These are phyloP conservation scores for Phialocephala subalpina DNA, from an alignment of 2,329 filamentous ascomycete genomes.

Conservation along the genomic window DNA sequence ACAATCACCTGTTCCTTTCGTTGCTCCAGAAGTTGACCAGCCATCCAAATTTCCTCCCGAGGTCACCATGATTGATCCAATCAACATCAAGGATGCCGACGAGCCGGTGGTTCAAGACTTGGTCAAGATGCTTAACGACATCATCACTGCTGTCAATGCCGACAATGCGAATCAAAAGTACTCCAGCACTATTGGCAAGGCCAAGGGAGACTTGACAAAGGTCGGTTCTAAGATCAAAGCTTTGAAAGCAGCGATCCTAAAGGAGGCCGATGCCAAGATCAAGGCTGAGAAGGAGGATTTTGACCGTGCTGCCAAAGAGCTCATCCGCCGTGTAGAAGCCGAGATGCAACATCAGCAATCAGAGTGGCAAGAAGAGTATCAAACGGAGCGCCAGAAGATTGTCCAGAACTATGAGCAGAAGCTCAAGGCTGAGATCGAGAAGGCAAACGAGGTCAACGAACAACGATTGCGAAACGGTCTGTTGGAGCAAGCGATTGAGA, in stretches of 20 bases:
- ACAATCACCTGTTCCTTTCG: slow-evolving; percentile 38
- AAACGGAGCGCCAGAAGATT: slow-evolving; percentile 83
- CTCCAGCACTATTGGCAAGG: slow-evolving; percentile 79
- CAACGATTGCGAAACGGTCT: slow-evolving; percentile 85
- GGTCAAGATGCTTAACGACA: slow-evolving; percentile 93
- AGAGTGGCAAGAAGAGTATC: slow-evolving; percentile 88
- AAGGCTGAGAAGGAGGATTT: slow-evolving; percentile 73
- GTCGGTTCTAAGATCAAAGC: slow-evolving; percentile 81
- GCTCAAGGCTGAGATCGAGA: slow-evolving; percentile 79
- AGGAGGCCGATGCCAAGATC: slow-evolving; percentile 75
- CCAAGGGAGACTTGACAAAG: slow-evolving; percentile 81
- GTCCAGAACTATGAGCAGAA: slow-evolving; percentile 81
- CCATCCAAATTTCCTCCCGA: slow-evolving; percentile 70
- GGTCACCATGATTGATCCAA: slow-evolving; percentile 75
- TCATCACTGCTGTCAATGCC: slow-evolving; percentile 92
- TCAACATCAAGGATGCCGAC: slow-evolving; percentile 76
- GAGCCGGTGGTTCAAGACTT: slow-evolving; percentile 93
- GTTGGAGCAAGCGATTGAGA: slow-evolving; percentile 85
- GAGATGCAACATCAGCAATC: slow-evolving; percentile 83
- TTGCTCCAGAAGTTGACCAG: slow-evolving; percentile 70
- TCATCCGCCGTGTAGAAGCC: slow-evolving; percentile 87
- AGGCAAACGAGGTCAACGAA: slow-evolving; percentile 81
- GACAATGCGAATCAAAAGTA: slow-evolving; percentile 83
- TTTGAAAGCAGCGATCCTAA: slow-evolving; percentile 75
- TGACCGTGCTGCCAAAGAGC: slow-evolving; percentile 83